phyloP scores from a whole-genome alignment of 2,329 filamentous ascomycete species.

The Lasiodiplodia hormozganensis region DNA sequence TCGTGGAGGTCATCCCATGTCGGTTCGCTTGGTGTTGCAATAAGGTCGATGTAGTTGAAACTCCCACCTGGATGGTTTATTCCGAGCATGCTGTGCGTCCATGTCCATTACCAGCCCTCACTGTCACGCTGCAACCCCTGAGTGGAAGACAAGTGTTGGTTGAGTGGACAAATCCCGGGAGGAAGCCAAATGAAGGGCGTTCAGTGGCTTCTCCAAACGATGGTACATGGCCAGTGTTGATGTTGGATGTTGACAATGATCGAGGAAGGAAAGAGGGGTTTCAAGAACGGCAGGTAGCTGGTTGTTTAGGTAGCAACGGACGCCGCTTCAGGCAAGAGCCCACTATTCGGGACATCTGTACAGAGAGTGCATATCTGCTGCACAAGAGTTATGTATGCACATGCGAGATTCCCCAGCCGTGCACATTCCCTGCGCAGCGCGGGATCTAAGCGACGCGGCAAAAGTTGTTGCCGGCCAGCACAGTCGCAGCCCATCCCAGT shows the following conservation, averaged over 20 bases:
- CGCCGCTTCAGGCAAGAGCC: neutral
- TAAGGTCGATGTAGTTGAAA: too few species aligned
- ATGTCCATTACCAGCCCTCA: too few species aligned
- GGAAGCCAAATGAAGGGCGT: neutral
- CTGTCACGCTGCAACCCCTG: too few species aligned
- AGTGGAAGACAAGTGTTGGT: too few species aligned
- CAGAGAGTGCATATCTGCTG: neutral
- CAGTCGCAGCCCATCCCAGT: neutral
- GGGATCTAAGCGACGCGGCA: neutral
- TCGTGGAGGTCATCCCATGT: too few species aligned
- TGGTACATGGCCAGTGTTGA: neutral
- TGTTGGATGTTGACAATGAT: neutral
- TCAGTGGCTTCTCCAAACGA: neutral
- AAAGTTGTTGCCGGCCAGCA: conserved; percentile 9
- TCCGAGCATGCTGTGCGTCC: too few species aligned
- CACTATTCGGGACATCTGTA: neutral
- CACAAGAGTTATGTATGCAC: conserved; percentile 3
- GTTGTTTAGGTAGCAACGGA: neutral
- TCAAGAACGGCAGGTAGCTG: neutral
- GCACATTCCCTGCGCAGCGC: neutral
- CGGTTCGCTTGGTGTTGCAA: too few species aligned
- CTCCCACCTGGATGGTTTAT: too few species aligned
- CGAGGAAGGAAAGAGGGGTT: neutral
- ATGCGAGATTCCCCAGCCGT: neutral
- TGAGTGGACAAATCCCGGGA: neutral